Evolutionary conservation across 2,329 filamentous ascomycete genomes (phyloP), one percentile per base, ranked within the genome.

Genomic region (Aspergillus cejpii): DNA sequence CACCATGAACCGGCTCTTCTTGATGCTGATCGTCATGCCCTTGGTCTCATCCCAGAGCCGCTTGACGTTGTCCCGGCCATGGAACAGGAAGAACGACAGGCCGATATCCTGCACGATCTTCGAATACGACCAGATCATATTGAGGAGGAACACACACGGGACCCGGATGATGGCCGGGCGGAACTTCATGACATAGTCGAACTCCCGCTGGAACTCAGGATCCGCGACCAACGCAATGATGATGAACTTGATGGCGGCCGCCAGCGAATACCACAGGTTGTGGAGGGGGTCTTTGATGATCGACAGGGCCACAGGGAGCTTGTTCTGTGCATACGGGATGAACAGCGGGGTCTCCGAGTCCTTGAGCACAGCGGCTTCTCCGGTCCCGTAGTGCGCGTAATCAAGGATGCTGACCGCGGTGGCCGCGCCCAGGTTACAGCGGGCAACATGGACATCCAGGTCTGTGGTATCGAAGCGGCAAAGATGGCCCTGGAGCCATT

Each of bases 181-280:
- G 15, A 52, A 41, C 36, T 59, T 56, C 41, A 74, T 63, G 39
- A 71, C 67, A 53, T 71, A 70, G 45, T 71, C 65, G 37, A 77
- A 62, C 43, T 77, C 74, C 48, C 73, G 62, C 49, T 76, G 70
- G 47, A 72, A 75, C 50, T 77, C 74, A 0, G 72, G 68, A 51
- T 77, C 74, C 2, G 74, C 74, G 50, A 77, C 67, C 15, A 74
- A 61, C 8, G 74, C 71, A 34, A 76, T 67, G 6, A 74, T 60
- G 26, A 74, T 60, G 51, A 76, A 75, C 42, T 77, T 77, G 48
- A 73, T 58, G 43, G 66, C 62, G 2, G 65, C 59, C 1, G 72
- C 71, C 1, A 71, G 31, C 3, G 58, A 59, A 42, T 75, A 70
- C 49, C 74, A 75, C 1, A 68, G 23, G 17, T 64, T 67, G 15